These are phyloP conservation scores for Begonia peltatifolia DNA, from an alignment of 306 rosid genomes.

Conservation along the genomic window DNA sequence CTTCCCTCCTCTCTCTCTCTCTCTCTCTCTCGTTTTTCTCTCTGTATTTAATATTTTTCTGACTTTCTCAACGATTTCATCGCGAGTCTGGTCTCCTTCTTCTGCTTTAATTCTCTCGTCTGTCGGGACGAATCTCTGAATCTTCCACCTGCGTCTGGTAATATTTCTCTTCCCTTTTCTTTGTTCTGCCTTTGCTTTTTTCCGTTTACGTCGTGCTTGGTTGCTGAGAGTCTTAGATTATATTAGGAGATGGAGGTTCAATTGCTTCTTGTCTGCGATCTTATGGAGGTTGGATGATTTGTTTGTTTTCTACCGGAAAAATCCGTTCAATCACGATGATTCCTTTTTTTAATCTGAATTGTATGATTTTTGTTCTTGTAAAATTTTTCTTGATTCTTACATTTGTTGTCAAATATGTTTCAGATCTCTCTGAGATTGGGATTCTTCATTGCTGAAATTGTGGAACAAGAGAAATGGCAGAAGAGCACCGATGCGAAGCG, in stretches of 20 bases:
- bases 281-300: neutral
- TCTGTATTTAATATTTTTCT: conserved; percentile 1
- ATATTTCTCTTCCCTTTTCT: neutral
- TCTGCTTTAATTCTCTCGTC: neutral
- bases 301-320: neutral
- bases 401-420: no score
- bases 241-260: neutral
- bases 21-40: conserved; percentile 35
- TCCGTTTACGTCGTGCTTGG: neutral
- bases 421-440: neutral
- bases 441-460: neutral
- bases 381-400: no score
- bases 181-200: neutral
- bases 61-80: conserved; percentile 8
- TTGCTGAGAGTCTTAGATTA: neutral
- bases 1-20: conserved; percentile 15
- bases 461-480: conserved; percentile 36
- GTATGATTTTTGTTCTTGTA: neutral
- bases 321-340: neutral
- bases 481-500: conserved; percentile 69
- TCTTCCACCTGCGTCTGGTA: conserved; percentile 1
- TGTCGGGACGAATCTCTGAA: conserved; percentile 1
- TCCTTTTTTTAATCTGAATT: neutral
- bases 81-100: conserved; percentile 23
- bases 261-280: neutral